phyloP scores from a whole-genome alignment of 225 moss, liverwort and hornwort genomes.

The Antitrichia curtipendula region DNA sequence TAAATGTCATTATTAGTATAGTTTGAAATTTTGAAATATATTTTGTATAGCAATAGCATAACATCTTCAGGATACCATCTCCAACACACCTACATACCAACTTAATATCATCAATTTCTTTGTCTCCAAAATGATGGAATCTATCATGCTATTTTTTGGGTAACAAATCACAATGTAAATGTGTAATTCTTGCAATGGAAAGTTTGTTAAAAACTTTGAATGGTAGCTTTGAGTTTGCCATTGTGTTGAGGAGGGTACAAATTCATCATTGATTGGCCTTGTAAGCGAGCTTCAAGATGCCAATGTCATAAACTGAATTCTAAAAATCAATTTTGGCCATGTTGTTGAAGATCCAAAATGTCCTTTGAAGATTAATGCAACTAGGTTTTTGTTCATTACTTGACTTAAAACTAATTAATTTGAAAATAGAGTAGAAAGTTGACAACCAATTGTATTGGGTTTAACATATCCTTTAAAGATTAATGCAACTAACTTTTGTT shows the following conservation, averaged over 20 bases:
- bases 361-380: neutral
- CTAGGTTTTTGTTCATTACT: too few relatives aligned
- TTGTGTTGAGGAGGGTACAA: fast-evolving
- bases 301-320: neutral
- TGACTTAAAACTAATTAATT: too few relatives aligned
- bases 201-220: neutral
- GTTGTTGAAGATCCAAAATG: neutral
- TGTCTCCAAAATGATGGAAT: neutral
- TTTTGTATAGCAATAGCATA: too few relatives aligned
- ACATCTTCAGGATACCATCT: neutral
- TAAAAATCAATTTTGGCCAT: neutral
- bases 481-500: too few relatives aligned
- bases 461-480: neutral
- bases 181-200: neutral
- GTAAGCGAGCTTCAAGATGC: neutral
- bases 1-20: too few relatives aligned
- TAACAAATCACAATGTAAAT: neutral
- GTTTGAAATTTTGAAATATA: neutral
- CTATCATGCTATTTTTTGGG: neutral
- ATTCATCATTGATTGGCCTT: neutral
- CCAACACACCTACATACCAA: neutral
- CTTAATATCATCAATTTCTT: neutral
- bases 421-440: too few relatives aligned
- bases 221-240: neutral
- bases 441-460: too few relatives aligned